These are phyloP conservation scores for Lactarius akahatsu DNA, from an alignment of 768 basidiomycete genomes.

Conservation along the genomic window DNA sequence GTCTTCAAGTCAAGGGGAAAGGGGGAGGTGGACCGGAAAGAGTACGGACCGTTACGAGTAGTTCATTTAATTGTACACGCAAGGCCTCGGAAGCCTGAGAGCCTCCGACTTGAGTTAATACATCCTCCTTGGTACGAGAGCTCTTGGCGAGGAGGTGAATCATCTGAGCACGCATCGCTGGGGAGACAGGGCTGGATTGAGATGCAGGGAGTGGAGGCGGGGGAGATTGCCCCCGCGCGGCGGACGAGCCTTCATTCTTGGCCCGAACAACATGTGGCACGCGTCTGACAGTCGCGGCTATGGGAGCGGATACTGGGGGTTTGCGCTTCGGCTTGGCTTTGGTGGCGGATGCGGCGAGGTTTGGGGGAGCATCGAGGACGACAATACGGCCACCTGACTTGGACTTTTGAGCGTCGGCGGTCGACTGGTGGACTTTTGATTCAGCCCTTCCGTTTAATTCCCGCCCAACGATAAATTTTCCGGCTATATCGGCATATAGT, in stretches of 20 bases:
- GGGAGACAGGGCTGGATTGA: constrained; percentile 17
- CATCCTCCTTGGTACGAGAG: constrained; percentile 43
- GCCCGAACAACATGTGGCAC: constrained; percentile 23
- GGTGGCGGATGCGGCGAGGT: constrained; percentile 28
- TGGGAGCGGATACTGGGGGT: constrained; percentile 8
- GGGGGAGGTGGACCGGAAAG: neutral
- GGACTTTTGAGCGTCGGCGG: constrained; percentile 41
- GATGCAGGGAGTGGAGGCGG: constrained; percentile 30
- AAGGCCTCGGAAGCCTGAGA: constrained; percentile 37
- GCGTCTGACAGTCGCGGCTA: constrained; percentile 20
- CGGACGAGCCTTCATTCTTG: constrained; percentile 33
- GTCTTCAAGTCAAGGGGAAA: neutral
- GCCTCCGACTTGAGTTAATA: constrained; percentile 47
- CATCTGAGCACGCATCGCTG: constrained; percentile 42
- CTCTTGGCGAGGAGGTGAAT: constrained; percentile 56
- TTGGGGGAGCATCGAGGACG: constrained; percentile 42
- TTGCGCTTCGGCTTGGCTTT: constrained; percentile 39
- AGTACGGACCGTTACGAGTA: constrained; percentile 51
- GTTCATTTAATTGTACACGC: constrained; percentile 45
- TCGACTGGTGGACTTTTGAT: constrained; percentile 42
- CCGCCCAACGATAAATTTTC: constrained; percentile 66
- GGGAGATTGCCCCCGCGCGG: constrained; percentile 35
- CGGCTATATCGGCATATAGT: constrained; percentile 70
- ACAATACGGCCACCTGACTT: constrained; percentile 49
- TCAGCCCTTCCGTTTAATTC: constrained; percentile 50